Percentiles rank a stretch among this genome's conserved stretches.
Conservation (phyloP, 169 alveolate genomes). For the Eimeria maxima region DNA sequence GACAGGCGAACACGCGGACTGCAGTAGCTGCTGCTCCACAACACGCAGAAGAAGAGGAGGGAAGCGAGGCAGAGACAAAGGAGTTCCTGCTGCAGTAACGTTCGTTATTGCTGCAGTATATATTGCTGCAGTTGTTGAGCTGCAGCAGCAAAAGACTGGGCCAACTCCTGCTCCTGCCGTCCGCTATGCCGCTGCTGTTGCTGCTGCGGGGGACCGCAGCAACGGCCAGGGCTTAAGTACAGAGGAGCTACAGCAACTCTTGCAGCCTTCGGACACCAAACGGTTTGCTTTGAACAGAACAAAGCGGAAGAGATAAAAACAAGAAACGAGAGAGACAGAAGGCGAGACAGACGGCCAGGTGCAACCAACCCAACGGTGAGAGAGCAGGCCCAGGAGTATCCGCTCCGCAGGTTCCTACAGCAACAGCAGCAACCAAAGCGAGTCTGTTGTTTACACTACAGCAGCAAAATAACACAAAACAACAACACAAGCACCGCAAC, state of each 20-base stretch:
- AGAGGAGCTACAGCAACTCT: conserved; percentile 12
- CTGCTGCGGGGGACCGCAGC: conserved; percentile 49
- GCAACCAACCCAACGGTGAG: not conserved
- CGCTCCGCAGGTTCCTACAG: not conserved
- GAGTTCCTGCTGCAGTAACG: not conserved
- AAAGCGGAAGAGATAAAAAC: not conserved
- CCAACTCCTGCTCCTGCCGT: not conserved
- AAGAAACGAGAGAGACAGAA: not conserved
- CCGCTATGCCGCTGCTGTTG: not conserved
- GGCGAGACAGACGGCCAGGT: conserved; percentile 8
- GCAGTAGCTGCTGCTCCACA: not conserved
- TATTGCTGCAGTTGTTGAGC: not conserved
- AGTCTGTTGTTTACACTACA: not conserved
- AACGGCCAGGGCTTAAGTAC: not conserved
- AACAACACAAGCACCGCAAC: not conserved
- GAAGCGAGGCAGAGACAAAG: not conserved
- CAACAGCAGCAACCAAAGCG: not conserved
- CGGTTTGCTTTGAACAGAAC: not conserved
- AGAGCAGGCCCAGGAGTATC: conserved; percentile 1
- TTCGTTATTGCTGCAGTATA: not conserved
- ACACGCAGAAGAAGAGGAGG: not conserved
- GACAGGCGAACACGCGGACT: not conserved
- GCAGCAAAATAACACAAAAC: not conserved
- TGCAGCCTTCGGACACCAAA: not conserved
- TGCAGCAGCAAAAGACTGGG: not conserved